phyloP scores from a whole-genome alignment of 345 rosid genomes.

The Lenwebbia sp. region DNA sequence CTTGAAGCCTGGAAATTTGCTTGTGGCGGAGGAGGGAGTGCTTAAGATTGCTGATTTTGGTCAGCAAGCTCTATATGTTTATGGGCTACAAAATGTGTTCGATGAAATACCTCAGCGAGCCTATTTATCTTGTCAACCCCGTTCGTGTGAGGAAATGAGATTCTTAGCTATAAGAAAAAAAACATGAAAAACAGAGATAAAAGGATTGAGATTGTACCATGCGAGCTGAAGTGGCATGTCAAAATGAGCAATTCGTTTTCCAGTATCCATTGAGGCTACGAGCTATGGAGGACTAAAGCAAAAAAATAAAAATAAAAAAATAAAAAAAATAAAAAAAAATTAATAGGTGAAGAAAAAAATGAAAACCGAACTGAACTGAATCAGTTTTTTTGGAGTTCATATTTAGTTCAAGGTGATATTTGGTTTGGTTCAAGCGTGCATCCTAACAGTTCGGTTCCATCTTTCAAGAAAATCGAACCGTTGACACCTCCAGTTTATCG shows the following conservation, averaged over 20 bases:
- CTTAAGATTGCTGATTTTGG: slow-evolving; percentile 97
- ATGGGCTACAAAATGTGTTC: background rate
- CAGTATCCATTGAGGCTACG: no score
- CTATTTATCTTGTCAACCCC: background rate
- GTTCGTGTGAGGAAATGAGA: background rate
- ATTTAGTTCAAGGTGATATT: no score
- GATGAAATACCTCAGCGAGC: background rate
- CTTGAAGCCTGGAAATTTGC: slow-evolving; percentile 81
- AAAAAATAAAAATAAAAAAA: no score
- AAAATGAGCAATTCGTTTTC: background rate
- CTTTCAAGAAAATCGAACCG: no score
- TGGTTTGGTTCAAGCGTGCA: no score
- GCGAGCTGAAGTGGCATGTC: background rate
- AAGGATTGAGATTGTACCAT: background rate
- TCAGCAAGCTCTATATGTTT: slow-evolving; percentile 17
- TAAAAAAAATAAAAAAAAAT: no score
- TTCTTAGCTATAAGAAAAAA: background rate
- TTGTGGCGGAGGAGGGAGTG: slow-evolving; percentile 62
- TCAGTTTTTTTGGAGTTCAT: no score
- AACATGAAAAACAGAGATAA: background rate
- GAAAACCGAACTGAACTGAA: no score
- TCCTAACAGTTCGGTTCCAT: no score
- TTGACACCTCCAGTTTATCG: no score
- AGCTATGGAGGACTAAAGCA: no score
- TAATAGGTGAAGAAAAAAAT: no score